Conservation (phyloP, 208 protist genomes). For the Phytomonas sp. region DNA sequence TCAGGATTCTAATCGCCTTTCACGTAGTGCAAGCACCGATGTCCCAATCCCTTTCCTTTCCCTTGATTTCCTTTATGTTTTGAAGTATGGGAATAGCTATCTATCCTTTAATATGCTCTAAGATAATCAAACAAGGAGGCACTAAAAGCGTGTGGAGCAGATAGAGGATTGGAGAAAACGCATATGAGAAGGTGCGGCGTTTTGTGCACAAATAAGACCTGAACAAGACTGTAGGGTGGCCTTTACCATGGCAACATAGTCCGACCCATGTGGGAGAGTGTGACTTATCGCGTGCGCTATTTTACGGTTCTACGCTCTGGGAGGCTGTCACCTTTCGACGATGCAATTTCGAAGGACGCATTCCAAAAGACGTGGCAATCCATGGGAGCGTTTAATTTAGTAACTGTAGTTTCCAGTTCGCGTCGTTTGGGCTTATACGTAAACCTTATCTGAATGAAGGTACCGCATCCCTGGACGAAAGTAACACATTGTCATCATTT, state of each 20-base stretch:
- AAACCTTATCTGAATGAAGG: background rate
- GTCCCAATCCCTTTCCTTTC: background rate
- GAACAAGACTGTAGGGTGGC: background rate
- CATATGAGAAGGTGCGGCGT: background rate
- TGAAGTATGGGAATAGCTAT: background rate
- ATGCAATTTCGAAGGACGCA: slow-evolving; percentile 49
- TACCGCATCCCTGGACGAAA: background rate
- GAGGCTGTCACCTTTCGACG: slow-evolving; percentile 32
- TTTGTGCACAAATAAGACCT: background rate
- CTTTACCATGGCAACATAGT: background rate
- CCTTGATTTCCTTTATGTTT: background rate
- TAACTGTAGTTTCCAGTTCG: slow-evolving; percentile 46
- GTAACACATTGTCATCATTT: background rate
- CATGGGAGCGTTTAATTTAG: slow-evolving; percentile 30
- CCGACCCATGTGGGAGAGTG: slow-evolving; percentile 25
- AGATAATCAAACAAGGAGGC: background rate
- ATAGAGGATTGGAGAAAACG: background rate
- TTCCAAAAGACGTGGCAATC: slow-evolving; percentile 32
- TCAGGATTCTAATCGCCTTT: background rate
- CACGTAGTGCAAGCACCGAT: background rate
- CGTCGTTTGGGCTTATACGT: slow-evolving; percentile 27
- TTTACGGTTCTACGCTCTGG: slow-evolving; percentile 26
- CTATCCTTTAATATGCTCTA: background rate
- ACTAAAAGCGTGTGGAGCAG: background rate
- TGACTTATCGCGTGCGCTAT: slow-evolving; percentile 47